Evolutionary conservation across 345 rosid genomes (phyloP).

Genomic region (Zanthoxylum bungeanum): DNA sequence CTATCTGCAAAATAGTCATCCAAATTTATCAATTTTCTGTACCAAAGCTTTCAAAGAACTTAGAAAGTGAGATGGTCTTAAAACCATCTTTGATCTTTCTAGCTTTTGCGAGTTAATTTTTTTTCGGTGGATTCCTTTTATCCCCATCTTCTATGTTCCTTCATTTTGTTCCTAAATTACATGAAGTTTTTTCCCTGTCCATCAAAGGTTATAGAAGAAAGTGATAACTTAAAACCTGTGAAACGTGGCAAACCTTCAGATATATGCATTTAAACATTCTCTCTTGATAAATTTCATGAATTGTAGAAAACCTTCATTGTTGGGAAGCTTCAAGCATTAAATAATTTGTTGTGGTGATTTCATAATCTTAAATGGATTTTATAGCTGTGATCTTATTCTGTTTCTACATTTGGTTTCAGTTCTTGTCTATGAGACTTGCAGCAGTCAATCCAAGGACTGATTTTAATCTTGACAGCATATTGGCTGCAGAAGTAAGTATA

Average conservation of each 20-base stretch:
- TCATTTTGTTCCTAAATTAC: neutral
- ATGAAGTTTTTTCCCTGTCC: neutral
- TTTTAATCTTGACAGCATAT: constrained; percentile 63
- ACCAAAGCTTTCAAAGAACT: neutral
- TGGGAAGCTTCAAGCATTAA: neutral
- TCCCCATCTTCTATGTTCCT: neutral
- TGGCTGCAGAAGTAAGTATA: constrained; percentile 79
- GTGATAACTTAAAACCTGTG: neutral
- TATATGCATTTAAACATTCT: neutral
- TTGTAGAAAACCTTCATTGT: neutral
- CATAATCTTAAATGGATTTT: neutral
- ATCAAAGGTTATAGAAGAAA: neutral
- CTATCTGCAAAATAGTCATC: neutral
- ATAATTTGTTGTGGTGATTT: neutral
- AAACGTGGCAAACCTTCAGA: neutral
- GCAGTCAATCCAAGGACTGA: constrained; percentile 79
- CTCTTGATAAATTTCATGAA: neutral
- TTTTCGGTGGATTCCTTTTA: too few species aligned
- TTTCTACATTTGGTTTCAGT: constrained; percentile 44
- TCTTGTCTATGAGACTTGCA: constrained; percentile 96
- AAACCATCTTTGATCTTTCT: neutral
- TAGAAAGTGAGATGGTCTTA: neutral
- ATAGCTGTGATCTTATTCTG: constrained; percentile 12
- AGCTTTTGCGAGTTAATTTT: neutral
- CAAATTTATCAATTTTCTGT: neutral